phyloP scores from a whole-genome alignment of 2,329 filamentous ascomycete species.

The Sclerotinia sclerotiorum region DNA sequence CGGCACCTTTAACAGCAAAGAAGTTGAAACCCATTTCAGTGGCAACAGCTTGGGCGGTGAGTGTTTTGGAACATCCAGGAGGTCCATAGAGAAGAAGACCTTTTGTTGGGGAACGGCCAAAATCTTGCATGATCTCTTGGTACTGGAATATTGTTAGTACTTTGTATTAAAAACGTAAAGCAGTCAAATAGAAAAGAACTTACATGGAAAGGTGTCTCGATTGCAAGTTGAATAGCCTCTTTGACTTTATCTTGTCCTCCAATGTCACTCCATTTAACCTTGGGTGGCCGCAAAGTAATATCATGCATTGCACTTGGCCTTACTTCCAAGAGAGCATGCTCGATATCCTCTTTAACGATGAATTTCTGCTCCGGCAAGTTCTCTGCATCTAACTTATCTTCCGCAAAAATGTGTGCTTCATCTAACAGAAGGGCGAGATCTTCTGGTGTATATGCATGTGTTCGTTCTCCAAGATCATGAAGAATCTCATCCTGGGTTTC shows the following conservation, averaged over 20 bases:
- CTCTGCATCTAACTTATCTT: slow-evolving; percentile 31
- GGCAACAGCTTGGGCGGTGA: slow-evolving; percentile 86
- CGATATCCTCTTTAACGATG: slow-evolving; percentile 53
- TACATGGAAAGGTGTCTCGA: slow-evolving; percentile 38
- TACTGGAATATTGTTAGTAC: slow-evolving; percentile 42
- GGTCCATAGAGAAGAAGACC: slow-evolving; percentile 89
- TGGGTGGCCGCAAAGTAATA: slow-evolving; percentile 83
- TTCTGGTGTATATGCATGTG: slow-evolving; percentile 81
- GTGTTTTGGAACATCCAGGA: slow-evolving; percentile 91
- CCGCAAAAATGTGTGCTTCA: slow-evolving; percentile 47
- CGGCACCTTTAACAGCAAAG: slow-evolving; percentile 89
- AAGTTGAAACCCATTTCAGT: slow-evolving; percentile 92
- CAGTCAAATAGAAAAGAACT: slow-evolving; percentile 15
- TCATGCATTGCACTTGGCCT: slow-evolving; percentile 85
- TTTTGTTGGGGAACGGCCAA: slow-evolving; percentile 64
- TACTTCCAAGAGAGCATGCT: slow-evolving; percentile 65
- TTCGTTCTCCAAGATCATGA: slow-evolving; percentile 65
- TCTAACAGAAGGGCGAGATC: slow-evolving; percentile 69
- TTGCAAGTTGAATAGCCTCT: slow-evolving; percentile 51
- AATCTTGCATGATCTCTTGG: slow-evolving; percentile 50
- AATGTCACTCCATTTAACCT: slow-evolving; percentile 82
- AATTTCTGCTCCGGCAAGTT: slow-evolving; percentile 22
- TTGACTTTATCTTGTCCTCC: slow-evolving; percentile 81
- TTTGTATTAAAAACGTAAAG: not conserved
- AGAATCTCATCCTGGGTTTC: slow-evolving; percentile 54